These are phyloP conservation scores for Leccinum rimulosum DNA, from an alignment of 768 basidiomycete genomes.

Conservation along the genomic window DNA sequence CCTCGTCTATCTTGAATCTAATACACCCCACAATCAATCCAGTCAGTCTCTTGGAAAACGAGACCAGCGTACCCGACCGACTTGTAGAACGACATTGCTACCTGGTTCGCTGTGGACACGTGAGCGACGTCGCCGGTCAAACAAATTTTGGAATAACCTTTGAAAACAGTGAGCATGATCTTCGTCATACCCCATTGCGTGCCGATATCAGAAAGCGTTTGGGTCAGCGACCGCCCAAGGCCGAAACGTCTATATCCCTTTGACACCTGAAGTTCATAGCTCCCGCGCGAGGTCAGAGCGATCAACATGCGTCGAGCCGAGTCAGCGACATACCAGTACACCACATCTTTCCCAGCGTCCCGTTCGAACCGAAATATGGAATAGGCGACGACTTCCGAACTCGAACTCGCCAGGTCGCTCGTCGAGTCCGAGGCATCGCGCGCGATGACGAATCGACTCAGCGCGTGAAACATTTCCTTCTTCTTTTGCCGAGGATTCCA, in stretches of 20 bases:
- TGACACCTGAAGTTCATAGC: slow-evolving; percentile 77
- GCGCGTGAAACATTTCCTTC: slow-evolving; percentile 55
- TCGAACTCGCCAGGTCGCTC: slow-evolving; percentile 16
- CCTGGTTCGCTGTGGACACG: slow-evolving; percentile 39
- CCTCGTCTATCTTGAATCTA: slow-evolving; percentile 55
- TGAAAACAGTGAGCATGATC: slow-evolving; percentile 73
- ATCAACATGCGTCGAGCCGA: not conserved
- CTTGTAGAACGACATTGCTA: slow-evolving; percentile 52
- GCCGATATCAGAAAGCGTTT: slow-evolving; percentile 49
- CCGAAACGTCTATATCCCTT: slow-evolving; percentile 46
- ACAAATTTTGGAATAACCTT: slow-evolving; percentile 42
- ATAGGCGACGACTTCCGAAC: slow-evolving; percentile 34
- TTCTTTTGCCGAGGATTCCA: slow-evolving; percentile 60
- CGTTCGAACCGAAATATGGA: slow-evolving; percentile 72
- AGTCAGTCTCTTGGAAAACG: not conserved
- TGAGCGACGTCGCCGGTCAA: slow-evolving; percentile 6
- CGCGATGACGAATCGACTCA: slow-evolving; percentile 61
- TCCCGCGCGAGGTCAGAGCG: slow-evolving; percentile 26
- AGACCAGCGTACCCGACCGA: slow-evolving; percentile 45
- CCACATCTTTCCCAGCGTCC: slow-evolving; percentile 55
- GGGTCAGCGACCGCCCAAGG: slow-evolving; percentile 55
- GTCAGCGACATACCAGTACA: slow-evolving; percentile 63
- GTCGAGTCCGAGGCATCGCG: slow-evolving; percentile 11
- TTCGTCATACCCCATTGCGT: slow-evolving; percentile 58
- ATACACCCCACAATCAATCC: slow-evolving; percentile 5